Conservation (phyloP, 2,329 filamentous ascomycete genomes). For the Sclerotinia trifoliorum region DNA sequence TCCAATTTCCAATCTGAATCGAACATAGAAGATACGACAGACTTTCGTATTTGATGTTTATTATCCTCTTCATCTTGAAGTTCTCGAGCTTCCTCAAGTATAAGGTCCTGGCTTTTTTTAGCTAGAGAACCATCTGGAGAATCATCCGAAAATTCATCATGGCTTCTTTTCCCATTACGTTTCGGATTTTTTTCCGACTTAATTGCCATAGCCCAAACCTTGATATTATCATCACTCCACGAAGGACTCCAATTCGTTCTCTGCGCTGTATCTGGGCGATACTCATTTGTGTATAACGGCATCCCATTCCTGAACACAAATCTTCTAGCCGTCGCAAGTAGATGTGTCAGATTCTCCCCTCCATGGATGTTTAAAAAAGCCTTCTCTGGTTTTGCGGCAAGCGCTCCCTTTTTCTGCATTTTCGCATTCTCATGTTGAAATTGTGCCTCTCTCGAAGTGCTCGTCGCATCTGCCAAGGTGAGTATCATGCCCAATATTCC, state of each 20-base stretch:
- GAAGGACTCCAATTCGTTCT: constrained; percentile 54
- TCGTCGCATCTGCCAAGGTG: constrained; percentile 70
- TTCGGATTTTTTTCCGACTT: constrained; percentile 36
- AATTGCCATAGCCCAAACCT: constrained; percentile 79
- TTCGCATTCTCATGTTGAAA: constrained; percentile 30
- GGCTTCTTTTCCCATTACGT: constrained; percentile 47
- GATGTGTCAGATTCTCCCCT: constrained; percentile 74
- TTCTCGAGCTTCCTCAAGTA: constrained; percentile 8
- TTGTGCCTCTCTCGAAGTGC: constrained; percentile 46
- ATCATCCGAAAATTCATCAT: constrained; percentile 47
- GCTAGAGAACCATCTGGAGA: constrained; percentile 23
- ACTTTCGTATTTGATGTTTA: constrained; percentile 54
- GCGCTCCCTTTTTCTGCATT: constrained; percentile 28
- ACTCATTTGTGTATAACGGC: constrained; percentile 69
- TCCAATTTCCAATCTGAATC: constrained; percentile 73
- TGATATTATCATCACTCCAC: constrained; percentile 73
- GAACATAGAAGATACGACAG: constrained; percentile 75
- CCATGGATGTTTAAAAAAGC: constrained; percentile 68
- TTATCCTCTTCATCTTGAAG: constrained; percentile 43
- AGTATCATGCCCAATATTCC: constrained; percentile 84
- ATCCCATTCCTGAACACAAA: constrained; percentile 87
- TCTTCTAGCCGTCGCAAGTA: constrained; percentile 75
- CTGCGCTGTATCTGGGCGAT: constrained; percentile 39
- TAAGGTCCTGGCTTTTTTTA: constrained; percentile 27
- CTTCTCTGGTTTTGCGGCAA: constrained; percentile 34